Conservation (phyloP, 768 basidiomycete species). For the Tremella fuciformis region DNA sequence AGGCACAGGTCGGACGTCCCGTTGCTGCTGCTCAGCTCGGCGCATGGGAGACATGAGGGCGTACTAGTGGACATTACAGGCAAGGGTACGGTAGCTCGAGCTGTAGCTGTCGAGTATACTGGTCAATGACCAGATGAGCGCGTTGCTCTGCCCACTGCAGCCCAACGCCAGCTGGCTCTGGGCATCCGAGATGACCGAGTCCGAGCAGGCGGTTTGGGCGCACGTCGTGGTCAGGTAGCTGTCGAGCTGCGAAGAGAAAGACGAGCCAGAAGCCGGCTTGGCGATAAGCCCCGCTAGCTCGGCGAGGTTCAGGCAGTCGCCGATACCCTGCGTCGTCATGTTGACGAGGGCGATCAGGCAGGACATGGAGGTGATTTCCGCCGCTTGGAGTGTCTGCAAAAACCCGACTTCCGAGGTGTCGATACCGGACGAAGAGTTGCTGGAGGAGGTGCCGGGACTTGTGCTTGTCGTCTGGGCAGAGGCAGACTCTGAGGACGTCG, state of each 20-base stretch:
- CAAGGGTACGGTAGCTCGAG: conserved; percentile 42
- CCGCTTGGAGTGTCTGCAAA: conserved; percentile 38
- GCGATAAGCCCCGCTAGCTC: conserved; percentile 36
- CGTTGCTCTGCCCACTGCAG: conserved; percentile 25
- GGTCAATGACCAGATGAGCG: conserved; percentile 29
- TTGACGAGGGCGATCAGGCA: conserved; percentile 50
- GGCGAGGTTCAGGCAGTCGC: conserved; percentile 40
- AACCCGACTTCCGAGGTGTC: conserved; percentile 31
- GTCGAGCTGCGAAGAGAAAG: conserved; percentile 39
- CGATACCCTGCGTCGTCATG: conserved; percentile 41
- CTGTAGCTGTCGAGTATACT: conserved; percentile 37
- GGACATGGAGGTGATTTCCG: conserved; percentile 39
- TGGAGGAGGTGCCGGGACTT: conserved; percentile 10
- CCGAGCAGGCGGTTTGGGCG: conserved; percentile 21
- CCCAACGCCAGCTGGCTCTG: conserved; percentile 21
- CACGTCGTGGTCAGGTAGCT: conserved; percentile 39
- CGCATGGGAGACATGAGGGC: conserved; percentile 10
- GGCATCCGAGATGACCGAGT: conserved; percentile 29
- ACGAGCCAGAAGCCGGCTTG: conserved; percentile 15
- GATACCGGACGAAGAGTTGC: conserved; percentile 6
- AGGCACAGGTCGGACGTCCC: conserved; percentile 42
- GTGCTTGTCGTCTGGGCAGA: conserved; percentile 5
- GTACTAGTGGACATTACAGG: conserved; percentile 46
- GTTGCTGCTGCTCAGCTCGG: conserved; percentile 29
- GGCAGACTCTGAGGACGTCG: conserved; percentile 1